phyloP scores from a whole-genome alignment of 2,329 filamentous ascomycete species.

The Epichloe bromicola region DNA sequence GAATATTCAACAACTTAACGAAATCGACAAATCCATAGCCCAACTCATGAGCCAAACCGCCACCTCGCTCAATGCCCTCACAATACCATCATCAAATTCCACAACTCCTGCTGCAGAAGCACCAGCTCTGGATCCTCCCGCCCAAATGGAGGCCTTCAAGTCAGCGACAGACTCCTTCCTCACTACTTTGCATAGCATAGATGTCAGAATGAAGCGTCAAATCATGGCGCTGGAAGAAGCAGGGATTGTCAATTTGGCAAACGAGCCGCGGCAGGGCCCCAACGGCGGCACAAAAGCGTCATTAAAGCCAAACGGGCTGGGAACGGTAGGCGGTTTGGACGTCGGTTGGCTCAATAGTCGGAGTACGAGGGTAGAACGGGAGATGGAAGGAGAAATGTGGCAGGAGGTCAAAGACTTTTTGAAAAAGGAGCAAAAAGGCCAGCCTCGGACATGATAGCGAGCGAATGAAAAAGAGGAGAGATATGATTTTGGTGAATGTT shows the following conservation, averaged over 20 bases:
- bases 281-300: constrained; percentile 27
- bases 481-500: too few relatives aligned
- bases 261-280: constrained; percentile 19
- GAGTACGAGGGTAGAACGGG: constrained; percentile 65
- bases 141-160: constrained; percentile 45
- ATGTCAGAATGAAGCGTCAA: constrained; percentile 53
- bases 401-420: constrained; percentile 26
- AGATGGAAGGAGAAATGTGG: constrained; percentile 77
- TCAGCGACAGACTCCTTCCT: constrained; percentile 55
- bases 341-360: constrained; percentile 83
- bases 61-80: constrained; percentile 31
- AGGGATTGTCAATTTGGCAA: constrained; percentile 48
- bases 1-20: constrained; percentile 67
- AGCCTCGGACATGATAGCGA: background rate
- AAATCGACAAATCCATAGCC: constrained; percentile 53
- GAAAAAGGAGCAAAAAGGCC: constrained; percentile 15
- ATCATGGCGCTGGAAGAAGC: constrained; percentile 74
- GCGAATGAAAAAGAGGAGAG: background rate
- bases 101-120: constrained; percentile 7
- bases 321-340: constrained; percentile 52
- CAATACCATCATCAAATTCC: constrained; percentile 16
- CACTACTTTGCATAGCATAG: constrained; percentile 56
- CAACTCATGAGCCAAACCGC: constrained; percentile 31
- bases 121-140: constrained; percentile 26
- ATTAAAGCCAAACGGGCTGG: constrained; percentile 41